These are phyloP conservation scores for Botrytis pseudocinerea DNA, from an alignment of 2,329 filamentous ascomycete genomes.

Conservation along the genomic window DNA sequence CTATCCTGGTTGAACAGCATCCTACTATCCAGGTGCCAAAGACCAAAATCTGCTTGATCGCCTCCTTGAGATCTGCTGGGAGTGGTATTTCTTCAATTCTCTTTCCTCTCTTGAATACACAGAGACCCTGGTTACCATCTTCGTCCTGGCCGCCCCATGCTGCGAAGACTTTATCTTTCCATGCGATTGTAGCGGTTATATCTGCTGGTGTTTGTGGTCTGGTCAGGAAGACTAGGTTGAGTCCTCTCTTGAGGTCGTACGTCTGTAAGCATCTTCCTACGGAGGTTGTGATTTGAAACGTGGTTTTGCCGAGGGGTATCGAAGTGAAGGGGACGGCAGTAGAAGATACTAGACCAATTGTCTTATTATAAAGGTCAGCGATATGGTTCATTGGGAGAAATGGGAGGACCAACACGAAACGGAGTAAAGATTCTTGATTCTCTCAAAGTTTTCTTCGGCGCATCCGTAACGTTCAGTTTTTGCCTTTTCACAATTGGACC, in stretches of 20 bases:
- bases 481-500: constrained; percentile 74
- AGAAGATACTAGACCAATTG: constrained; percentile 88
- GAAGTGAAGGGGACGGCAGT: constrained; percentile 88
- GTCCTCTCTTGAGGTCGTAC: constrained; percentile 86
- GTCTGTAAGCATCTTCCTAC: constrained; percentile 89
- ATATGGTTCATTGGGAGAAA: not conserved
- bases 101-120: constrained; percentile 90
- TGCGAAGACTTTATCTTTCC: constrained; percentile 85
- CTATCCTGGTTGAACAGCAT: constrained; percentile 71
- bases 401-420: constrained; percentile 69
- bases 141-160: constrained; percentile 72
- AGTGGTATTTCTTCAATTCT: constrained; percentile 73
- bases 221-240: constrained; percentile 92
- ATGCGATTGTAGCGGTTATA: constrained; percentile 85
- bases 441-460: constrained; percentile 45
- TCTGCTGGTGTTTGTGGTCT: constrained; percentile 81
- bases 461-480: constrained; percentile 54
- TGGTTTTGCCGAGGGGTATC: constrained; percentile 85
- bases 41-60: constrained; percentile 74
- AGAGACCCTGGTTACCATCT: constrained; percentile 66
- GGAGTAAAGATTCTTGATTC: constrained; percentile 88
- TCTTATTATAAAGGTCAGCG: constrained; percentile 53
- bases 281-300: constrained; percentile 96
- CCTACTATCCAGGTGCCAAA: constrained; percentile 92
- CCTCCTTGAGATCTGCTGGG: constrained; percentile 65